Evolutionary conservation across 2,329 filamentous ascomycete genomes (phyloP), one percentile per base, ranked within the genome.

Genomic region (Talaromyces pinophilus): DNA sequence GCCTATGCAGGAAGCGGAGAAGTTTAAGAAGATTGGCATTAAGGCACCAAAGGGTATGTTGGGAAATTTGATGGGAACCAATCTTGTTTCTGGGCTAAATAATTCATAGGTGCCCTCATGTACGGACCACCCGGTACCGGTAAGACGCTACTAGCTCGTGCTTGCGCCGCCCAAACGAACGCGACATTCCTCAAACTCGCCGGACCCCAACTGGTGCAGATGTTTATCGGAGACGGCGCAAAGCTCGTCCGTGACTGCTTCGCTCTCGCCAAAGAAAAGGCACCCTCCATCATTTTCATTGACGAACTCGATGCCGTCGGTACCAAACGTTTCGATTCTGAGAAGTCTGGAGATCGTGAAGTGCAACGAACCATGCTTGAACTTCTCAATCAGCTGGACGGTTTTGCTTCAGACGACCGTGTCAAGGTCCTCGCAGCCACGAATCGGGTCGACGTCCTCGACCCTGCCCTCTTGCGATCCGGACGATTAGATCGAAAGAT

Each of bases 1-100:
- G 94, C 95, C 95, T 1, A 99, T 99, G 95, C 98, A 98, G 86
- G 94, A 99, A 82, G 93, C 95, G 1, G 96, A 99, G 73, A 88
- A 94, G 22, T 99, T 99, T 84, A 98, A 97, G 87, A 98, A 97
- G 86, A 97, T 99, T 75, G 95, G 95, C 72, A 99, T 99, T 85
- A 99, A 99, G 84, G 94, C 95, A 48, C 95, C 95, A 15, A 99
- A 99, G 83, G 95, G 95, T 97, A 87, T 69, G 82, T 73, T 52
- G 2, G 46, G 28, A 30, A 10, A 11, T 11, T 2, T 7, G 5
- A 11, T 35, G 33, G 33, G 10, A 35, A 35, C 33, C 33, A 35
- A 35, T 8, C 8, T 35, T 35, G 8, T 35, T 11, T 35, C 8
- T 35, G 10, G 33, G 33, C 33, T 57, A 22, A 22, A 55, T 8